Evolutionary conservation across 2,329 filamentous ascomycete genomes (phyloP).

Genomic region (Sporothrix protearum): DNA sequence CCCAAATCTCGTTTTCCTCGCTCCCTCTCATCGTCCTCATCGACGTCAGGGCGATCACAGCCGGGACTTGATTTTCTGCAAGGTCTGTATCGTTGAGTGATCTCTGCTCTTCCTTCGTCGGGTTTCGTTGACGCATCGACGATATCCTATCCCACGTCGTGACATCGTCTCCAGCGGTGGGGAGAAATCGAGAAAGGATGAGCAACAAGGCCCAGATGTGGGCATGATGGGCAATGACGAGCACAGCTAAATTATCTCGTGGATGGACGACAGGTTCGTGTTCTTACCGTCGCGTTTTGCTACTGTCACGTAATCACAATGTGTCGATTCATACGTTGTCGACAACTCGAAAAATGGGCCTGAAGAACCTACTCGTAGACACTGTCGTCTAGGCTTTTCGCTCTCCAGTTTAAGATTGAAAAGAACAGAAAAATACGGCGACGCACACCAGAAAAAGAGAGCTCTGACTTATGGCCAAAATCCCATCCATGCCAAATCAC

Average conservation of each 20-base stretch:
- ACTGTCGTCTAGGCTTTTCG: no score
- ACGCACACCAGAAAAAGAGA: background rate
- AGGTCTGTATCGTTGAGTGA: background rate
- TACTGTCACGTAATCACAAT: background rate
- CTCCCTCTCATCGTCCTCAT: no score
- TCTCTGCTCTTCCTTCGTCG: background rate
- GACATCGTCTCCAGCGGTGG: background rate
- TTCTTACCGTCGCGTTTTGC: background rate
- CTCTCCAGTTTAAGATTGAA: no score
- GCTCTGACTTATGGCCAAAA: background rate
- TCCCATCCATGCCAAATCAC: background rate
- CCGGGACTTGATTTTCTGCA: background rate
- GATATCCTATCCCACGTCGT: background rate
- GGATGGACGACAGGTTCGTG: background rate
- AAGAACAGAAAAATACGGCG: no score
- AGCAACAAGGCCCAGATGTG: no score
- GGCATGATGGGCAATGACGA: background rate
- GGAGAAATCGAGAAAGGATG: background rate
- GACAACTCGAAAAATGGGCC: background rate
- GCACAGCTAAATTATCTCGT: background rate
- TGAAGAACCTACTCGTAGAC: background rate
- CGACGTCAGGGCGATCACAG: background rate
- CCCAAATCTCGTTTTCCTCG: background rate
- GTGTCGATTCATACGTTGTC: background rate
- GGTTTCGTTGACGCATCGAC: background rate